Conservation (phyloP, 2,329 filamentous ascomycete genomes). For the Hymenoscyphus infarciens region DNA sequence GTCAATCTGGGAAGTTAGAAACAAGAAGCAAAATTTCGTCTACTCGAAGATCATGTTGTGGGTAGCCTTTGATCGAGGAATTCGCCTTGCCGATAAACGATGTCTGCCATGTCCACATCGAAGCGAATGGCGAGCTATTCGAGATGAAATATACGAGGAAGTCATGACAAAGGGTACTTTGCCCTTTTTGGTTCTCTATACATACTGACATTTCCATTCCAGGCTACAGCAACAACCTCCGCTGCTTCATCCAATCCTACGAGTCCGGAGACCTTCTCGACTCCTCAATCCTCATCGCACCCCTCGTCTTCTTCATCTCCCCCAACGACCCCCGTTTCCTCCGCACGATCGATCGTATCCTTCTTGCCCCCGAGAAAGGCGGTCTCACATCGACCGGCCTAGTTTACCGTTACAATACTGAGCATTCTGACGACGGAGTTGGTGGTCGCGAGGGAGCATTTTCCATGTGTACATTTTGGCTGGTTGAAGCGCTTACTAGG, state of each 20-base stretch:
- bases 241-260: slow-evolving; percentile 73
- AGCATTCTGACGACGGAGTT: slow-evolving; percentile 67
- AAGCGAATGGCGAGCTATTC: slow-evolving; percentile 59
- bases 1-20: slow-evolving; percentile 81
- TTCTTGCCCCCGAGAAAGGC: slow-evolving; percentile 69
- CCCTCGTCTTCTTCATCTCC: slow-evolving; percentile 74
- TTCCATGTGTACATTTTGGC: slow-evolving; percentile 80
- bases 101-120: slow-evolving; percentile 72
- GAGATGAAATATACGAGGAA: slow-evolving; percentile 69
- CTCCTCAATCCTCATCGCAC: slow-evolving; percentile 71
- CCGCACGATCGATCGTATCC: slow-evolving; percentile 67
- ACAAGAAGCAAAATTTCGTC: slow-evolving; percentile 71
- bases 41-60: slow-evolving; percentile 84
- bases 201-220: neutral
- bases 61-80: slow-evolving; percentile 73
- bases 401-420: slow-evolving; percentile 71
- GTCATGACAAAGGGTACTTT: slow-evolving; percentile 65
- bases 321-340: slow-evolving; percentile 74
- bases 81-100: slow-evolving; percentile 71
- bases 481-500: slow-evolving; percentile 72
- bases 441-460: slow-evolving; percentile 74
- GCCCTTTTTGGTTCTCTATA: neutral
- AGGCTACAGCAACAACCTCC: slow-evolving; percentile 68
- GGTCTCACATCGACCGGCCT: slow-evolving; percentile 72
- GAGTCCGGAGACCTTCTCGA: slow-evolving; percentile 68